A percentile compares a stretch with the other conserved stretches of the same genome.
Conservation (phyloP, 2,329 filamentous ascomycete species). For the Ceratocystis alfenasii region DNA sequence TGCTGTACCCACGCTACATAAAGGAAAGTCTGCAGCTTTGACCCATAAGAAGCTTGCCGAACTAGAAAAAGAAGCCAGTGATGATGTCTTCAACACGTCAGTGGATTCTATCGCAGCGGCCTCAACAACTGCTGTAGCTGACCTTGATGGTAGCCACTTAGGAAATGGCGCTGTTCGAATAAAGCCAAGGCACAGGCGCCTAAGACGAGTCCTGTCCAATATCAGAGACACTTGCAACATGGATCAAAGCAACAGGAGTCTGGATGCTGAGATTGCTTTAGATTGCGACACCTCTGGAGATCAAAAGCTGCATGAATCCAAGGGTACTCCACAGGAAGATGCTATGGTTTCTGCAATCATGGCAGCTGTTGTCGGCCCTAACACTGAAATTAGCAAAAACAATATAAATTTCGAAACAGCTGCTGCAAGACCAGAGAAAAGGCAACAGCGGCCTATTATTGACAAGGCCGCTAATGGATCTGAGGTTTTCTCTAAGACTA, state of each 20-base stretch:
- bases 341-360: background rate
- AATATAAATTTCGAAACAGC: background rate
- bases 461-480: background rate
- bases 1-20: conserved; percentile 8
- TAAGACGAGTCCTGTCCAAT: conserved; percentile 18
- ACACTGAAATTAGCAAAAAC: background rate
- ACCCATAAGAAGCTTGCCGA: conserved; percentile 7
- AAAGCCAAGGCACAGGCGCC: conserved; percentile 5
- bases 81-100: conserved; percentile 5
- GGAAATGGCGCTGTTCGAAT: background rate
- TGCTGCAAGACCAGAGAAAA: background rate
- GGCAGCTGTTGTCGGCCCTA: background rate
- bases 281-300: background rate
- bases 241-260: background rate
- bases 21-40: background rate
- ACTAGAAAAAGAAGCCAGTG: background rate
- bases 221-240: conserved; percentile 7
- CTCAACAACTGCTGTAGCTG: conserved; percentile 15
- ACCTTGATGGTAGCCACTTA: background rate
- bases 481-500: background rate
- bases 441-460: background rate
- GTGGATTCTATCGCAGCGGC: conserved; percentile 11
- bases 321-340: background rate
- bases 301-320: background rate
- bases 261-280: background rate